phyloP scores from a whole-genome alignment of 2,329 filamentous ascomycete genomes.

The Diaporthe sp. region DNA sequence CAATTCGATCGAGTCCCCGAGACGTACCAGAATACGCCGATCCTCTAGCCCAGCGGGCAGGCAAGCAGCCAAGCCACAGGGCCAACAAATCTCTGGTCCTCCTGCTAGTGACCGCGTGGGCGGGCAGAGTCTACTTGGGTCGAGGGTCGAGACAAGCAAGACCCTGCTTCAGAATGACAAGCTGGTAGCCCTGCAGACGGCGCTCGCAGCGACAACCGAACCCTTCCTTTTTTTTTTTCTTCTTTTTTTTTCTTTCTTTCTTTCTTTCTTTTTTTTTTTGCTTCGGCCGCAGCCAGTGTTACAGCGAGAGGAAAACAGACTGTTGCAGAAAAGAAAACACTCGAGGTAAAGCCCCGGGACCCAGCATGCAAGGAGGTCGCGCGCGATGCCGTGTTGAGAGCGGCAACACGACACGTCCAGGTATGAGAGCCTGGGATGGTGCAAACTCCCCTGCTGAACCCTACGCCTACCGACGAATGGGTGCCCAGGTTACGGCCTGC shows the following conservation, averaged over 20 bases:
- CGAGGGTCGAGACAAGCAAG: constrained; percentile 21
- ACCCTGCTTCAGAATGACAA: constrained; percentile 15
- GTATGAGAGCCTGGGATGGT: constrained; percentile 16
- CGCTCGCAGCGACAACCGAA: background rate
- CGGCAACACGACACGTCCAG: background rate
- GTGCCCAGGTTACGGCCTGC: constrained; percentile 4
- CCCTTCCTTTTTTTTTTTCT: background rate
- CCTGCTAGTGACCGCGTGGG: background rate
- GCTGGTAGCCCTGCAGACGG: background rate
- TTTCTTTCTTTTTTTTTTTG: background rate
- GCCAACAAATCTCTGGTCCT: background rate
- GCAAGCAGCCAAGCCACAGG: constrained; percentile 14
- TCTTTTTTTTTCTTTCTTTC: background rate
- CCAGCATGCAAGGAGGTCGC: background rate
- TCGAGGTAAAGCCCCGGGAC: background rate
- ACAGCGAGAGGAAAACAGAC: background rate
- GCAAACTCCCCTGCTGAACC: background rate
- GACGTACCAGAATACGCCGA: background rate
- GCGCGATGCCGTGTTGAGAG: background rate
- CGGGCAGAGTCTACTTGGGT: background rate
- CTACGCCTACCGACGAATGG: constrained; percentile 20
- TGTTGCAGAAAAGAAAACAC: background rate
- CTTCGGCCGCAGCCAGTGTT: background rate
- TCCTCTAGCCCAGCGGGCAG: background rate
- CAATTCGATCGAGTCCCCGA: constrained; percentile 10